A percentile compares a stretch with the other conserved stretches of the same genome.
Evolutionary conservation across 1,284 basidiomycete genomes (phyloP).

Genomic region (Blastosporella zonata): DNA sequence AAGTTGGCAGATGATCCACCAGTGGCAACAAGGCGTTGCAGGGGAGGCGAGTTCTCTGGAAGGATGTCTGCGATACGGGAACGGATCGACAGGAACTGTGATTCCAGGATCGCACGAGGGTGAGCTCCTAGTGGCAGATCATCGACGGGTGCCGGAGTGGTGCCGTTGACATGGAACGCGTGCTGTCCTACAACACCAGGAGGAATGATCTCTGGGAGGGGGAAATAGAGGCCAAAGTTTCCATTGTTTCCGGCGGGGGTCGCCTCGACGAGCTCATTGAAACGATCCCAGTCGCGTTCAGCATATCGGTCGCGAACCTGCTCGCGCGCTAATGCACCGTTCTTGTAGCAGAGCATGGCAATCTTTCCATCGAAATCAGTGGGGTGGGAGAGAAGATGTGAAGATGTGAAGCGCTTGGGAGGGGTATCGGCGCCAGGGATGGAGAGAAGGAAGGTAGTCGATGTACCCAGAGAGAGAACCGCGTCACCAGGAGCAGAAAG

Average conservation of each 20-base stretch:
- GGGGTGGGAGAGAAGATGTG: constrained; percentile 72
- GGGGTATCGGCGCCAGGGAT: constrained; percentile 58
- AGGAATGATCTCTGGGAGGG: constrained; percentile 83
- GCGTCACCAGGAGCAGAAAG: constrained; percentile 83
- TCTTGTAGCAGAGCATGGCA: constrained; percentile 84
- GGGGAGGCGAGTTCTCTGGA: constrained; percentile 51
- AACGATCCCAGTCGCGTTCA: constrained; percentile 62
- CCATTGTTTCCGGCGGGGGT: constrained; percentile 62
- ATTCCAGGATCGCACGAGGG: constrained; percentile 83
- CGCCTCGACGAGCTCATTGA: constrained; percentile 65
- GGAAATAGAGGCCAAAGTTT: constrained; percentile 68
- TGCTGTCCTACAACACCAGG: constrained; percentile 67
- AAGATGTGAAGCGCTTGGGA: constrained; percentile 70
- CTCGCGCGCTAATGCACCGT: constrained; percentile 81
- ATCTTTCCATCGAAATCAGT: constrained; percentile 59
- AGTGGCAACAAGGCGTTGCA: constrained; percentile 73
- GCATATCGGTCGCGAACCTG: constrained; percentile 73
- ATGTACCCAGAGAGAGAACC: constrained; percentile 88
- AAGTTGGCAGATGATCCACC: constrained; percentile 80
- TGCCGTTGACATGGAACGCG: constrained; percentile 44
- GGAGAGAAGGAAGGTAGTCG: constrained; percentile 83
- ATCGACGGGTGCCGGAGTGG: constrained; percentile 27
- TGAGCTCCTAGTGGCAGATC: constrained; percentile 51
- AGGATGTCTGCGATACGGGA: constrained; percentile 69
- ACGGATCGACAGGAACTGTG: constrained; percentile 80